Evolutionary conservation across 768 basidiomycete species (phyloP), one percentile per base, ranked within the genome.

Genomic region (Boletus vinaceobasis): DNA sequence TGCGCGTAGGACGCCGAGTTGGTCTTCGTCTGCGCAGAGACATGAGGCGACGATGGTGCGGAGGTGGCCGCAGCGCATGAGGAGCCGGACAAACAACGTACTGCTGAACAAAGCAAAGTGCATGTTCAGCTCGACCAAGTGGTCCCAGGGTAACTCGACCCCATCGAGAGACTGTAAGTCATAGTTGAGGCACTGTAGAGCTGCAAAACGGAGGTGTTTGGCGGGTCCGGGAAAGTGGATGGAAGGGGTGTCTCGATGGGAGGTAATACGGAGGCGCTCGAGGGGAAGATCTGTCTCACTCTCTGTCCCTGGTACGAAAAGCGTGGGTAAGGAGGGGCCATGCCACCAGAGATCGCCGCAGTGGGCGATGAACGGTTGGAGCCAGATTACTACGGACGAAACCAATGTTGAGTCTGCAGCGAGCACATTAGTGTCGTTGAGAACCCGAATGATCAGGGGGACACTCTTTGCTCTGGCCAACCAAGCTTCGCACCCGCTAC

Each of bases 291-390:
- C 35, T 0, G 37, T 17, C 10, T 29, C 44, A 5, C 21, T 35
- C 7, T 45, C 45, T 2, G 38, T 4, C 3, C 52, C 54, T 21
- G 59, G 17, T 33, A 50, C 39, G 26, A 72, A 60, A 5, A 69
- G 40, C 2, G 52, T 43, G 21, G 60, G 60, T 7, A 72, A 17
- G 31, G 58, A 60, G 10, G 70, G 61, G 0, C 69, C 69, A n/a
- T 71, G 60, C 69, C 66, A 71, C 69, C 71, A 71, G 19, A 71
- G 55, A 44, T 72, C 69, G 8, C 32, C 33, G 42, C 63, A 71
- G 6, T 49, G 61, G n/a, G 43, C 9, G 32, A 71, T 42, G 40
- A 68, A 38, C 2, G 56, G 66, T 7, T 50, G 60, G 14, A 71
- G 60, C 68, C 69, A 71, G 32, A 33, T 48, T 8, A 59, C 42